Evolutionary conservation across 2,329 filamentous ascomycete genomes (phyloP).

Genomic region (Fusarium nurragi): DNA sequence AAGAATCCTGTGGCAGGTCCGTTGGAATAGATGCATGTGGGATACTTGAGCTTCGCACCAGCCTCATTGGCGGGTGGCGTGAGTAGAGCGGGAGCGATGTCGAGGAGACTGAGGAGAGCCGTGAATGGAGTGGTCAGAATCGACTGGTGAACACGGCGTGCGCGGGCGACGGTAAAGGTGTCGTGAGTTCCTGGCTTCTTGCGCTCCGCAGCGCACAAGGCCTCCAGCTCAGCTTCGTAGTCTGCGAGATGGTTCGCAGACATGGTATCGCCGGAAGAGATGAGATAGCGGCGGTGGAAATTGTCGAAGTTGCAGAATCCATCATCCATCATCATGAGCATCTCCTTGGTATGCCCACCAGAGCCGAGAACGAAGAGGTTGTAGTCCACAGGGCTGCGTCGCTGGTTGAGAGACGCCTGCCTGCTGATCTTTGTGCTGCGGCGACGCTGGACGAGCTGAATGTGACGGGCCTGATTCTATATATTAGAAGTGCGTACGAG

Average conservation of each 20-base stretch:
- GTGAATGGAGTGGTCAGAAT: slow-evolving; percentile 77
- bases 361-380: slow-evolving; percentile 87
- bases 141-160: slow-evolving; percentile 83
- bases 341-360: slow-evolving; percentile 94
- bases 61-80: slow-evolving; percentile 43
- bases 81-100: slow-evolving; percentile 67
- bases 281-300: slow-evolving; percentile 81
- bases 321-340: slow-evolving; percentile 81
- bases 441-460: slow-evolving; percentile 42
- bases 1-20: slow-evolving; percentile 90
- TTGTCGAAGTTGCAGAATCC: slow-evolving; percentile 60
- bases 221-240: slow-evolving; percentile 51
- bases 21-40: slow-evolving; percentile 84
- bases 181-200: slow-evolving; percentile 63
- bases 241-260: slow-evolving; percentile 75
- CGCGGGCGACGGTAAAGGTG: slow-evolving; percentile 76
- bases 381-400: slow-evolving; percentile 53
- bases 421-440: slow-evolving; percentile 28
- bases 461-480: slow-evolving; percentile 44
- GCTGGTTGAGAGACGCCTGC: slow-evolving; percentile 1
- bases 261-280: slow-evolving; percentile 76
- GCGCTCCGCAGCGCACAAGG: slow-evolving; percentile 26
- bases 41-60: slow-evolving; percentile 56
- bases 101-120: slow-evolving; percentile 70
- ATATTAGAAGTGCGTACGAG: neutral